phyloP scores from a whole-genome alignment of 192 early-diverging fungal species.

The Coemansia brasiliensis region DNA sequence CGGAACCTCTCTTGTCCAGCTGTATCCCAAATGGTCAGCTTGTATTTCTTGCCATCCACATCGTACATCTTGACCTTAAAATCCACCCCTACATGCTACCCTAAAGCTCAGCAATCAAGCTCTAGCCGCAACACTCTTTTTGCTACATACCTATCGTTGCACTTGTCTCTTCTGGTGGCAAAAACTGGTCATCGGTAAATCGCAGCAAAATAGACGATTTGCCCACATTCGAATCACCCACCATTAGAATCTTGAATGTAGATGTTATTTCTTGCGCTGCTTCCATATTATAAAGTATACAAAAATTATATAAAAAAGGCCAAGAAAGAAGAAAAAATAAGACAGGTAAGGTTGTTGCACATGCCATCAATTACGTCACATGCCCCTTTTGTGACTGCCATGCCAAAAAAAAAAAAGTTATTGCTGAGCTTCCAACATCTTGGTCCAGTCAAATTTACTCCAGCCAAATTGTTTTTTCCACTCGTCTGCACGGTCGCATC shows the following conservation, averaged over 20 bases:
- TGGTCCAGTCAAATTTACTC: slow-evolving; percentile 86
- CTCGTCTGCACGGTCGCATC: slow-evolving; percentile 53
- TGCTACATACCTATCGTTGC: slow-evolving; percentile 66
- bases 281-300: slow-evolving; percentile 8
- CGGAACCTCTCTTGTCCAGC: slow-evolving; percentile 99
- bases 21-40: slow-evolving; percentile 97
- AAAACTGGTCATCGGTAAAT: slow-evolving; percentile 92
- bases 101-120: neutral
- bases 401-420: slow-evolving; percentile 1
- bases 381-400: neutral
- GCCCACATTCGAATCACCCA: slow-evolving; percentile 94
- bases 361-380: neutral
- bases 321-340: neutral
- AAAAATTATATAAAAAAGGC: neutral
- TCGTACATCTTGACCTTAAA: slow-evolving; percentile 94
- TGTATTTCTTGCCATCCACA: slow-evolving; percentile 85
- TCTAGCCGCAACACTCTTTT: neutral
- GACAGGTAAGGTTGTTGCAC: neutral
- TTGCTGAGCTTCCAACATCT: slow-evolving; percentile 19
- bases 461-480: slow-evolving; percentile 63
- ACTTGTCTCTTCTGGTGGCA: slow-evolving; percentile 86
- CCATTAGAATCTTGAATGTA: slow-evolving; percentile 92
- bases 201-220: slow-evolving; percentile 91
- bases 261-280: slow-evolving; percentile 58
- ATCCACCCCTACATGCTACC: slow-evolving; percentile 72